phyloP scores from a whole-genome alignment of 768 basidiomycete species.

The Collybiopsis luxurians region DNA sequence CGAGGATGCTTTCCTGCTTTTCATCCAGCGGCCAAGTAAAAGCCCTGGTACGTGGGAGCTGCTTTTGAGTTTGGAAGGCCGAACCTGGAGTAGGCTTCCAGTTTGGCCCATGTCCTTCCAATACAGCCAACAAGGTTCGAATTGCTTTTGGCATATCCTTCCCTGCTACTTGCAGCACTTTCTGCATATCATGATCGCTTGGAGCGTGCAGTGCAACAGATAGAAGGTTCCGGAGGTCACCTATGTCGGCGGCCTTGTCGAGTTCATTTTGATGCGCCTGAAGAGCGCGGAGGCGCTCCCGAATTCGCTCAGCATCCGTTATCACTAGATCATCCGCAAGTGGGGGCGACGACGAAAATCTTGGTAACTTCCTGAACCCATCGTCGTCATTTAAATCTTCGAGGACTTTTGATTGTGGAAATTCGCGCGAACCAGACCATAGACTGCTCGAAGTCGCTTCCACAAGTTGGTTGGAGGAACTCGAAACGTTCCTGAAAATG shows the following conservation, averaged over 20 bases:
- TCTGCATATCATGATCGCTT: constrained; percentile 39
- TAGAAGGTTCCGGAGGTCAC: constrained; percentile 37
- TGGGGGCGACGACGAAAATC: background rate
- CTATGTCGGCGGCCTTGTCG: constrained; percentile 34
- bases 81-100: background rate
- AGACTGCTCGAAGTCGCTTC: constrained; percentile 33
- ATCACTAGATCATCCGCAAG: background rate
- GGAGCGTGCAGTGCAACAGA: constrained; percentile 32
- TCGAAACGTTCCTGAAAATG: background rate
- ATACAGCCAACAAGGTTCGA: constrained; percentile 46
- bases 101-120: constrained; percentile 21
- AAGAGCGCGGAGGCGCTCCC: background rate
- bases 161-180: constrained; percentile 36
- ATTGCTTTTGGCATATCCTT: constrained; percentile 50
- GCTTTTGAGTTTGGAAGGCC: background rate
- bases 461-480: constrained; percentile 35
- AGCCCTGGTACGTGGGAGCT: background rate
- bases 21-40: constrained; percentile 9
- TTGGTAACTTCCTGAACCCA: background rate
- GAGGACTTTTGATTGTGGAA: background rate
- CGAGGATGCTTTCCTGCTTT: constrained; percentile 26
- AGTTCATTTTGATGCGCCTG: constrained; percentile 31
- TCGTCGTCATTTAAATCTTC: background rate
- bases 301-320: background rate
- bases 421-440: constrained; percentile 8